phyloP scores from a whole-genome alignment of 2,329 filamentous ascomycete genomes.

The Ceratocystis huliohia region DNA sequence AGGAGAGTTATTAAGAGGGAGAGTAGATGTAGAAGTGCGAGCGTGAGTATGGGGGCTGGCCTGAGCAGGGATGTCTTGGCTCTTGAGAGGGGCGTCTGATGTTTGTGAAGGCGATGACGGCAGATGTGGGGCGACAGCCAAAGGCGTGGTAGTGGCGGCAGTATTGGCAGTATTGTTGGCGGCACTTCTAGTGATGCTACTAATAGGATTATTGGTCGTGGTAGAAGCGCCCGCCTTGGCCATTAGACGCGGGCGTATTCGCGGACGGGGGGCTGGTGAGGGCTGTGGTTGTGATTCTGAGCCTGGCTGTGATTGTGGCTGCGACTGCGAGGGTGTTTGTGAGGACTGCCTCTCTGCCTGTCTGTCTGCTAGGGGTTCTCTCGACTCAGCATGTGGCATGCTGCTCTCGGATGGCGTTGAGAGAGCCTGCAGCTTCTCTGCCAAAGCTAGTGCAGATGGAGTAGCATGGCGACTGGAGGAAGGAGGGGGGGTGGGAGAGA shows the following conservation, averaged over 20 bases:
- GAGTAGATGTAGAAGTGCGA: neutral
- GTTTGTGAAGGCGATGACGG: neutral
- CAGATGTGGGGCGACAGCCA: constrained; percentile 6
- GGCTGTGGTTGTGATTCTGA: neutral
- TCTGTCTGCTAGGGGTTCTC: neutral
- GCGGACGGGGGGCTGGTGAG: neutral
- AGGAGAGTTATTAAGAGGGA: neutral
- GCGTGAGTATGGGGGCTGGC: neutral
- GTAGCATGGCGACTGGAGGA: neutral
- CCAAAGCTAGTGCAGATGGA: neutral
- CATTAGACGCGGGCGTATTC: neutral
- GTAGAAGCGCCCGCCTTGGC: neutral
- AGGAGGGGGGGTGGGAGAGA: neutral
- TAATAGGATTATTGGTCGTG: neutral
- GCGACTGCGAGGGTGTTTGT: neutral
- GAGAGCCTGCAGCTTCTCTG: neutral
- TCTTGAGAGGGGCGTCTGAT: neutral
- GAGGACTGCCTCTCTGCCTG: neutral
- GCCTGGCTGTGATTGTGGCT: neutral
- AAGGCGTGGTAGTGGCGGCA: neutral
- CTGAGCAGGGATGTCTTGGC: neutral
- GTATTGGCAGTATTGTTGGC: neutral
- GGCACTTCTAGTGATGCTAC: neutral
- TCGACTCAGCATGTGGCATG: neutral
- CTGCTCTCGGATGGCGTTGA: neutral